Base-by-base conservation (phyloP, 2,329 filamentous ascomycete species). In the Exophiala xenobiotica region DNA sequence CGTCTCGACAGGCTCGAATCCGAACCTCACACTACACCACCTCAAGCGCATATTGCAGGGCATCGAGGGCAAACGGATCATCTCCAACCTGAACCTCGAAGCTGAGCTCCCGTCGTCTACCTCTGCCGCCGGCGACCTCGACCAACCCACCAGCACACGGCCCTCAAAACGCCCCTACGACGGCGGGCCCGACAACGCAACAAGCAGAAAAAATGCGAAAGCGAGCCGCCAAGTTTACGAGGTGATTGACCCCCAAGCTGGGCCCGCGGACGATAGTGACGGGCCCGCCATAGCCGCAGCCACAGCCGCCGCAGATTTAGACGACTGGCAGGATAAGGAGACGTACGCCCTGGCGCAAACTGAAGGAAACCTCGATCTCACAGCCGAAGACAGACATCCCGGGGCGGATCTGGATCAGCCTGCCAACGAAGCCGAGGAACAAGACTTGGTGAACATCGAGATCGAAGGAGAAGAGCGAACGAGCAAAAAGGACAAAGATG, bases 361-460 rank as follows among this genome's bases (percentile, higher is more conserved):
- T 3, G 50, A 54, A 6, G 44, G 14, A 11, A 50, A 39, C n/a
- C 35, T 41, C 7, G 54, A 49, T 33, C 23, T 26, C n/a, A 44
- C 19, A 22, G 42, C 52, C 20, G 46, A 48, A 5, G 53, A 56
- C 12, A 24, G 51, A 5, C 46, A 54, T 40, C 51, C 54, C 14
- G 51, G 54, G n/a, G 54, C 51, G n/a, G 23, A 59, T 56, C 57
- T 74, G 70, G 6, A 67, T 59, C 3, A 68, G 14, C 23, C 70
- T 51, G 9, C 67, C 66, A 4, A 68, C 56, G 2, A 67, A 22
- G 3, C 65, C 57, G 49, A 71, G 70, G 6, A 64, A 42, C 31
- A 72, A 9, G 27, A 70, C 68, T 18, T 70, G 64, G 12, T 68
- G 26, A 9, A 57, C 56, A n/a, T 71, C 55, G 20, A 69, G 6